Base-by-base conservation (phyloP, 352 stramenopile species). In the Phytophthora fragariae region DNA sequence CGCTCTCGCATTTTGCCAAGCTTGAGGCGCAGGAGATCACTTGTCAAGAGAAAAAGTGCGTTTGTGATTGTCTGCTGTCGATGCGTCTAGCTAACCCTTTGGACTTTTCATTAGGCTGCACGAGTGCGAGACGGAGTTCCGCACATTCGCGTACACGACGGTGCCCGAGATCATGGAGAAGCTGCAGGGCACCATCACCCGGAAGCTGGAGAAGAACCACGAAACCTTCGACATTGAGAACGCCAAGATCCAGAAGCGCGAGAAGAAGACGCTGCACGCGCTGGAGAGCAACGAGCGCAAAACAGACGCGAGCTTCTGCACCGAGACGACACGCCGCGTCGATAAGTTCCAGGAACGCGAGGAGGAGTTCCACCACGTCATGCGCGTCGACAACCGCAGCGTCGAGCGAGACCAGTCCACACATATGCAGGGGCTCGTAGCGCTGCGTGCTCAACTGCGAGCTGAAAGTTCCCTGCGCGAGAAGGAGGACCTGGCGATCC, bases 161-260 rank as follows among this genome's bases (percentile, higher is more conserved):
- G 88, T 98, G n/a, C 92, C 93, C 6, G 77, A 85, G 44, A 92
- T 94, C 72, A 95, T 98, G 72, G 92, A 98, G 65, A 84, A 85
- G 27, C 77, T 97, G 54, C 92, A 95, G 54, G 92, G 92, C 33
- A 79, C 84, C 21, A 94, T 98, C 61, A 97, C 92, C 17, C 85
- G 91, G 6, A 94, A 93, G 57, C 82, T 98, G 17, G 82, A 95
- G 57, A 97, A 97, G 77, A 94, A 90, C 62, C 83, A 94, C 75
- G 93, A 98, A 76, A 96, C 87, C 9, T 98, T 98, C 69, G 91
- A 98, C 73, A 97, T 98, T 56, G 92, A 98, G 61, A 98, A 98
- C 73, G 88, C 92, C 62, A 98, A 98, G 77, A 94, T 96, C 27
- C 79, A 88, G 46, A 98, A 97, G 76, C 88, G 92, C 41, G 92